Base-by-base conservation (phyloP, 2,329 filamentous ascomycete genomes). In the Aspergillus sp. region DNA sequence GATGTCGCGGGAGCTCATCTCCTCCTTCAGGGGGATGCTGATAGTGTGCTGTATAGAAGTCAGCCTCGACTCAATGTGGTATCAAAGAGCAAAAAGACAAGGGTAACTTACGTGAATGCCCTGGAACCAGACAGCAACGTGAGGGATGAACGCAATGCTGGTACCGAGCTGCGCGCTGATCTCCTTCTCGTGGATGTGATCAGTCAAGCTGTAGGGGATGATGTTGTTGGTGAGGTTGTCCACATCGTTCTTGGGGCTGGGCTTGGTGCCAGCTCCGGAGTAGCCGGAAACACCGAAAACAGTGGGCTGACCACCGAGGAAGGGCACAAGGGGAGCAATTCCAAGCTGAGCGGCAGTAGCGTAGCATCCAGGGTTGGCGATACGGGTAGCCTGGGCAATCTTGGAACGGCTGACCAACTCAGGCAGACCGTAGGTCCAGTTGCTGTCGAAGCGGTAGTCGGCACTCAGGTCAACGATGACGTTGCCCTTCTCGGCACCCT, bases 61-160 rank as follows among this genome's bases (percentile, higher is more conserved):
- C 65, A 71, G 64, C 27, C 36, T n/a, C n/a, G 15, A 50, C 21
- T 38, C 11, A 60, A 54, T 27, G 2, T 15, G 17, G 3, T 7
- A 21, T 13, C 8, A 42, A 38, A 39, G 5, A 11, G 47, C 3
- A n/a, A 52, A 27, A 2, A 10, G 2, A 54, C 8, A 2, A 44
- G 23, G 8, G 25, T 32, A 17, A 71, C 74, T 75, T 79, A 83
- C 81, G 73, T 91, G 88, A 68, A 98, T 98, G 65, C 94, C 94
- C 73, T 96, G 90, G 85, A 98, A 98, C 94, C 92, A 98, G 13
- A 90, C 87, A n/a, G 92, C 91, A 23, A 96, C 93, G 76, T 98
- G 95, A 6, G 95, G 95, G 60, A 95, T 90, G 74, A 99, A 99
- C 5, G 88, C 90, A 10, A 96, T 88, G 17, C 85, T 80, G 13